These are phyloP conservation scores for Oryza punctata DNA, from an alignment of 176 grass and related monocot species.

Conservation along the genomic window DNA sequence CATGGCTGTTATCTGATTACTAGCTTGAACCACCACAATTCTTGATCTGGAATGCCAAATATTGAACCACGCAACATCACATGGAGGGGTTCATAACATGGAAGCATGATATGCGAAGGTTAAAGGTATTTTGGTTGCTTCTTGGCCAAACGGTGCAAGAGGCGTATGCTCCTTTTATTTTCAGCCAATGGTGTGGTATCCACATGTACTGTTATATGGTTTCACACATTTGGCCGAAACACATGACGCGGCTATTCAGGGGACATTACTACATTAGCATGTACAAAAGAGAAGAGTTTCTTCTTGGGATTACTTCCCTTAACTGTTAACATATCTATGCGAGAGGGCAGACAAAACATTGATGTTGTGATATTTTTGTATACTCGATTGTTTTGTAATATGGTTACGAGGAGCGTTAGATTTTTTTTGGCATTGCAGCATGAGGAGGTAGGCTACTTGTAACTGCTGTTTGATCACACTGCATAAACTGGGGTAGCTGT, in stretches of 20 bases:
- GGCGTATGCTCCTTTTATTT: background rate
- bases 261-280: background rate
- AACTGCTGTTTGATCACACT: background rate
- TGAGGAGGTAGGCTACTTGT: background rate
- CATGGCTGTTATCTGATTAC: background rate
- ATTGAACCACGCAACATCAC: background rate
- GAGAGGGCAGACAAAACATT: background rate
- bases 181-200: background rate
- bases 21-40: background rate
- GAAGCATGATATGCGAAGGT: background rate
- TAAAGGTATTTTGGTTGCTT: background rate
- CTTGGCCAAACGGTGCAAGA: background rate
- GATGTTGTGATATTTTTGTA: constrained; percentile 4
- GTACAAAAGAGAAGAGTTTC: background rate
- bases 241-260: background rate
- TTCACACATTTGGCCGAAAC: background rate
- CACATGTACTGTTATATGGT: background rate
- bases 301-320: background rate
- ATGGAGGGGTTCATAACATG: background rate
- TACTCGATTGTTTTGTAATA: constrained; percentile 27
- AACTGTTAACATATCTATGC: background rate
- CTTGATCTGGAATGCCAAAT: constrained; percentile 35
- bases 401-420: background rate
- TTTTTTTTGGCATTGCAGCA: constrained; percentile 2
- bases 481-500: background rate